These are phyloP conservation scores for Trichoderma semiorbis DNA, from an alignment of 2,329 filamentous ascomycete species.

Conservation along the genomic window DNA sequence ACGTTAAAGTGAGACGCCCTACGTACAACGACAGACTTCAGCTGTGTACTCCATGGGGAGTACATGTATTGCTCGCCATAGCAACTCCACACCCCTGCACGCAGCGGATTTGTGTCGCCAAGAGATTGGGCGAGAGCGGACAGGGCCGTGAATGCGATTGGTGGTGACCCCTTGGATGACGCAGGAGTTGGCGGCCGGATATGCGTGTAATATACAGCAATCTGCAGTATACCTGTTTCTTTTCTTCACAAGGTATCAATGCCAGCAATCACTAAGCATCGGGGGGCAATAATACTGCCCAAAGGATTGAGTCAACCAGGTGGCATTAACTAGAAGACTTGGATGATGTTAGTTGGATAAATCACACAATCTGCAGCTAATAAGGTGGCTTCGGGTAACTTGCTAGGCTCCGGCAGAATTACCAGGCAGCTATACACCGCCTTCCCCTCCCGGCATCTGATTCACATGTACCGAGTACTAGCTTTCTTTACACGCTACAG, in stretches of 20 bases:
- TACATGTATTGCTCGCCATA: neutral
- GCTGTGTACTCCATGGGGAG: neutral
- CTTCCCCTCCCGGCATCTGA: neutral
- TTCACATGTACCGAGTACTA: neutral
- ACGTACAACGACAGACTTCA: neutral
- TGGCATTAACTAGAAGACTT: neutral
- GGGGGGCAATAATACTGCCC: neutral
- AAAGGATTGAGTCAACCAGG: neutral
- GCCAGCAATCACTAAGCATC: neutral
- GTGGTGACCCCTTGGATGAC: neutral
- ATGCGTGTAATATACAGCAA: neutral
- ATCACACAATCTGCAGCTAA: neutral
- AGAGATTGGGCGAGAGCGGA: neutral
- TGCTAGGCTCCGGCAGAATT: neutral
- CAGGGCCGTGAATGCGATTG: neutral
- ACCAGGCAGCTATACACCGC: constrained; percentile 7
- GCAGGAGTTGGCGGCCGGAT: neutral
- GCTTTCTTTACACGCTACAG: neutral
- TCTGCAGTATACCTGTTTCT: neutral
- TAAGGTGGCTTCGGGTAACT: neutral
- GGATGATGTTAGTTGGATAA: neutral
- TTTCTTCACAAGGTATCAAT: neutral
- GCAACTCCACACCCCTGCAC: neutral
- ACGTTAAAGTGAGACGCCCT: neutral
- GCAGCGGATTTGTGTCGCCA: neutral